A percentile compares a stretch with the other conserved stretches of the same genome.
These are phyloP conservation scores for Penicillium freii DNA, from an alignment of 2,329 filamentous ascomycete species.

Conservation along the genomic window DNA sequence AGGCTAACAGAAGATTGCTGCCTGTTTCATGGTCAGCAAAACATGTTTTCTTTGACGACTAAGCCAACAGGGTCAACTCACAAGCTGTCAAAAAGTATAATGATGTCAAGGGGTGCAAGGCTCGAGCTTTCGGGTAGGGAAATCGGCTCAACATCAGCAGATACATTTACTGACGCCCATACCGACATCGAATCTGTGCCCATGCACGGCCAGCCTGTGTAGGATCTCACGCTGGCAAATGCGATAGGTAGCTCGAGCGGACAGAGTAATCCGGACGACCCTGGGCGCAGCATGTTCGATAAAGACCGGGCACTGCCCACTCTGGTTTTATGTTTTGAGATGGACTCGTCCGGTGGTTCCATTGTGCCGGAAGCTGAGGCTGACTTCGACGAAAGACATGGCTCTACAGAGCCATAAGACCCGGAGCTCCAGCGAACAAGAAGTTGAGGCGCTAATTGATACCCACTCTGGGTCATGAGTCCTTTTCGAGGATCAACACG, in stretches of 20 bases:
- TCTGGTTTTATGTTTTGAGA: background rate
- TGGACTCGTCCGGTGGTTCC: background rate
- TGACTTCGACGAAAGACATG: conserved; percentile 5
- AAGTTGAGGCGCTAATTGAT: conserved; percentile 9
- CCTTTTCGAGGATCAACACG: background rate
- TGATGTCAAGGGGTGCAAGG: conserved; percentile 34
- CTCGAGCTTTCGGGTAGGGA: conserved; percentile 13
- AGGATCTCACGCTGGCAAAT: conserved; percentile 20
- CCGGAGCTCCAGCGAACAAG: conserved; percentile 26
- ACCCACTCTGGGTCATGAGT: background rate
- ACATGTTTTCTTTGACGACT: background rate
- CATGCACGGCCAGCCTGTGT: conserved; percentile 13
- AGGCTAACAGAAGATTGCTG: conserved; percentile 15
- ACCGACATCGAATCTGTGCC: conserved; percentile 15
- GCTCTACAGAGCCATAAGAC: conserved; percentile 15
- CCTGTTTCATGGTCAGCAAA: conserved; percentile 10
- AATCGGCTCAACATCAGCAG: conserved; percentile 27
- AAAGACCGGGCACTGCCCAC: background rate
- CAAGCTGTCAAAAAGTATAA: conserved; percentile 38
- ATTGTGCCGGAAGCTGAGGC: background rate
- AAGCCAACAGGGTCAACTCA: conserved; percentile 21
- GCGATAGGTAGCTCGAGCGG: conserved; percentile 23
- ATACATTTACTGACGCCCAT: conserved; percentile 26
- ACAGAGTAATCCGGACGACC: conserved; percentile 5
- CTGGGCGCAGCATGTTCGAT: background rate